phyloP scores from a whole-genome alignment of 2,329 filamentous ascomycete genomes.

The Hypoxylon sp. region DNA sequence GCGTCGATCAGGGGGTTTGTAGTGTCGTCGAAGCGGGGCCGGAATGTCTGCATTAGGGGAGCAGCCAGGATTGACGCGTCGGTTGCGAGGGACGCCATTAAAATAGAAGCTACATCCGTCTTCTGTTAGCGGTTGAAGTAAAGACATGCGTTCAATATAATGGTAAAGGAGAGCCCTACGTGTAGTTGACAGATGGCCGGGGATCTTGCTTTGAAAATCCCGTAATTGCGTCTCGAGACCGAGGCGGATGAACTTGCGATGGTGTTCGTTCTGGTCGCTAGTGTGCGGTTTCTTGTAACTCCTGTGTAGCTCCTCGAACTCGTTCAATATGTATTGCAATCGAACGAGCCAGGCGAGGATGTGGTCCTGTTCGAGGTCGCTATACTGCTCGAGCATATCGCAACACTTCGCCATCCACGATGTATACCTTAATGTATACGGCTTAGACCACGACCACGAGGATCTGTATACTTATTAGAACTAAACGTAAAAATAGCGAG shows the following conservation, averaged over 20 bases:
- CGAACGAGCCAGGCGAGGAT: slow-evolving; percentile 62
- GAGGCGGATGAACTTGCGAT: slow-evolving; percentile 61
- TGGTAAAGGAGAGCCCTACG: slow-evolving; percentile 42
- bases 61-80: slow-evolving; percentile 60
- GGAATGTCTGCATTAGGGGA: slow-evolving; percentile 53
- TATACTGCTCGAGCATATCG: slow-evolving; percentile 59
- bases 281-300: slow-evolving; percentile 45
- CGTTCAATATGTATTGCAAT: slow-evolving; percentile 58
- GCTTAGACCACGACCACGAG: slow-evolving; percentile 57
- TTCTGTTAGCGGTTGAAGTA: slow-evolving; percentile 13
- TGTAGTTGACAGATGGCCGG: slow-evolving; percentile 52
- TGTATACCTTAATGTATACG: slow-evolving; percentile 56
- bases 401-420: slow-evolving; percentile 63
- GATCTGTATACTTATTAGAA: slow-evolving; percentile 54
- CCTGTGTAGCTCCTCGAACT: slow-evolving; percentile 55
- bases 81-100: slow-evolving; percentile 56
- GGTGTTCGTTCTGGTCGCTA: slow-evolving; percentile 56
- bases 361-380: slow-evolving; percentile 58
- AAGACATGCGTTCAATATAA: neutral
- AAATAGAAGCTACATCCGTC: slow-evolving; percentile 51
- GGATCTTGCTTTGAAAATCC: slow-evolving; percentile 59
- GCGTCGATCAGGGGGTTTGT: slow-evolving; percentile 42
- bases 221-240: slow-evolving; percentile 64
- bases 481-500: neutral
- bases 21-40: slow-evolving; percentile 30